A percentile compares a stretch with the other conserved stretches of the same genome.
These are phyloP conservation scores for Metarhizium humberi DNA, from an alignment of 2,329 filamentous ascomycete species.

Conservation along the genomic window DNA sequence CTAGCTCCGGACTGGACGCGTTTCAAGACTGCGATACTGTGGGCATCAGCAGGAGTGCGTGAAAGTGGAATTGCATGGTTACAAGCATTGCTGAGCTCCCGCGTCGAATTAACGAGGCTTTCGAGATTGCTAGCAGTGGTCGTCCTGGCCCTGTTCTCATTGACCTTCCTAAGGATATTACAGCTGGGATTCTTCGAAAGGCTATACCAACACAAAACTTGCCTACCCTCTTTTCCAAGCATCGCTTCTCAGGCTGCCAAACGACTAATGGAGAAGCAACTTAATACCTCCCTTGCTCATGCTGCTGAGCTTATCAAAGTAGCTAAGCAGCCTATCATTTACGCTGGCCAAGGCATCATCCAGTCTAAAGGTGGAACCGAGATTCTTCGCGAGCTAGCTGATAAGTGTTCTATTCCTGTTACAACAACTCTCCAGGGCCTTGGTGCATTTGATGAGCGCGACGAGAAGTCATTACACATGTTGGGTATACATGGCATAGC, in stretches of 20 bases:
- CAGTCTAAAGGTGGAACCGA: constrained; percentile 68
- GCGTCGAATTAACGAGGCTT: constrained; percentile 90
- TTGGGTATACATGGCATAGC: constrained; percentile 96
- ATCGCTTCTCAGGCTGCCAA: constrained; percentile 76
- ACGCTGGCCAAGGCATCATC: constrained; percentile 85
- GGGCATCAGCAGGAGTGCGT: constrained; percentile 92
- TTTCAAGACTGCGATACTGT: constrained; percentile 96
- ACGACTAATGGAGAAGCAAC: constrained; percentile 61
- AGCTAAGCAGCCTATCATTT: constrained; percentile 90
- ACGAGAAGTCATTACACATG: constrained; percentile 95
- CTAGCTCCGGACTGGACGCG: constrained; percentile 49
- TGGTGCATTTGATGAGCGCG: constrained; percentile 84
- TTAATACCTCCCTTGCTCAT: constrained; percentile 62
- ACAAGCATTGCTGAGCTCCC: constrained; percentile 92
- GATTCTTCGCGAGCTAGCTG: constrained; percentile 74
- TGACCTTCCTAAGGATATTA: constrained; percentile 94
- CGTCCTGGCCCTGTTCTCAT: constrained; percentile 91
- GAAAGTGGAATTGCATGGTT: constrained; percentile 98
- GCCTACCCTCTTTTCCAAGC: constrained; percentile 72
- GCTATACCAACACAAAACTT: constrained; percentile 71
- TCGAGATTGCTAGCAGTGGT: constrained; percentile 93
- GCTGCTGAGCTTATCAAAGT: constrained; percentile 77
- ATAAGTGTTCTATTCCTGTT: constrained; percentile 86
- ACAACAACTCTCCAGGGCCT: constrained; percentile 93
- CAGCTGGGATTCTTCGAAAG: constrained; percentile 69